phyloP scores from a whole-genome alignment of 352 stramenopile genomes.

The Phytopythium delawarense region DNA sequence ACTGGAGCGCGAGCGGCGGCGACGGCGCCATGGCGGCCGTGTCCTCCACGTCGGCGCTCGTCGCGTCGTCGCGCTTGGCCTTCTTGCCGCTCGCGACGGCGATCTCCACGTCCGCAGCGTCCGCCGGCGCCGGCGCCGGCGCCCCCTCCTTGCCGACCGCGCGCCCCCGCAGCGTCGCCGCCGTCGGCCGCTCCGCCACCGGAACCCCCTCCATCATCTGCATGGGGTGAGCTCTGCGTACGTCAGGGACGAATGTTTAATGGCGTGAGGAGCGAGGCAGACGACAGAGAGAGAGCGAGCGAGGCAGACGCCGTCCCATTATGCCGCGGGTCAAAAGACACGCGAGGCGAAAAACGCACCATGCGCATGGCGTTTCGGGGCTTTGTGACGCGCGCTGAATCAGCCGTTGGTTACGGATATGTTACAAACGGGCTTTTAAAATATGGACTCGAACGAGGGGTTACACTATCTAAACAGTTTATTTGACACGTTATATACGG shows the following conservation, averaged over 20 bases:
- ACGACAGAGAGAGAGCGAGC: neutral
- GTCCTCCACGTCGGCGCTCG: constrained; percentile 4
- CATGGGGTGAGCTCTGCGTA: neutral
- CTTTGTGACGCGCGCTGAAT: neutral
- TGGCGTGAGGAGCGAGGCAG: neutral
- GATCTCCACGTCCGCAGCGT: neutral
- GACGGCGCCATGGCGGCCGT: neutral
- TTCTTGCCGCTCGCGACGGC: neutral
- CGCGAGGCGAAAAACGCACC: neutral
- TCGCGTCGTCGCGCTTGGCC: neutral
- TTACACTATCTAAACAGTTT: neutral
- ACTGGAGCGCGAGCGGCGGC: constrained; percentile 6
- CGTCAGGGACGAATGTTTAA: neutral
- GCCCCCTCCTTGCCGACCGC: constrained; percentile 8
- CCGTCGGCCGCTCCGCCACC: neutral
- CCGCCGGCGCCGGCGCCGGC: neutral
- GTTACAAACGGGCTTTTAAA: neutral
- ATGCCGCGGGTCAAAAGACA: neutral
- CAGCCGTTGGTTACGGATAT: neutral
- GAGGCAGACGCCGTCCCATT: neutral
- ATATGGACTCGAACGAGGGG: neutral
- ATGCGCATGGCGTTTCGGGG: neutral
- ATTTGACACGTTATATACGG: neutral
- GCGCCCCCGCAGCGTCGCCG: constrained; percentile 5
- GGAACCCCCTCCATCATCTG: neutral